A percentile compares a stretch with the other conserved stretches of the same genome.
Conservation (phyloP, 306 rosid species). For the Leucaena leucocephala region DNA sequence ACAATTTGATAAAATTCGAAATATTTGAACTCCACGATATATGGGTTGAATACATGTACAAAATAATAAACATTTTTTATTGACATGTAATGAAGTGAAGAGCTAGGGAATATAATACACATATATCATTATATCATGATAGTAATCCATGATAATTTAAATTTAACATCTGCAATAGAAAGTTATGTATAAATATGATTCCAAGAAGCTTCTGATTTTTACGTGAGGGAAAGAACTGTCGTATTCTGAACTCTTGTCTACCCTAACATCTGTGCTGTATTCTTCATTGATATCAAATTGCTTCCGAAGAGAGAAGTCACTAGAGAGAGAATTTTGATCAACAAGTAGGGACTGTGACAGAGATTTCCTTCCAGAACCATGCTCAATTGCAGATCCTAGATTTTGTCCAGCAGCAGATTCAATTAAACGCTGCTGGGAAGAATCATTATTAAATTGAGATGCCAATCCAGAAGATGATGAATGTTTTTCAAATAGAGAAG, state of each 20-base stretch:
- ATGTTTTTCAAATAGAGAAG: constrained; percentile 53
- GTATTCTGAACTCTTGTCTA: constrained; percentile 60
- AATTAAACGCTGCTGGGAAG: constrained; percentile 61
- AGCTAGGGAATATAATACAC: too few species aligned
- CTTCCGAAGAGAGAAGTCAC: constrained; percentile 70
- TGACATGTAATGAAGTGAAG: not conserved
- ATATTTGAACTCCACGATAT: not conserved
- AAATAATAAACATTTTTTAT: constrained; percentile 3
- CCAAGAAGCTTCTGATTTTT: constrained; percentile 21
- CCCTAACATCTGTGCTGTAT: constrained; percentile 54
- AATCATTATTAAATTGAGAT: constrained; percentile 56
- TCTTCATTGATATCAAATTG: constrained; percentile 77
- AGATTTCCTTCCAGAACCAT: constrained; percentile 92
- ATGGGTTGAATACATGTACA: not conserved
- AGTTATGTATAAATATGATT: not conserved
- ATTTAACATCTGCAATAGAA: too few species aligned
- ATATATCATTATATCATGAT: too few species aligned
- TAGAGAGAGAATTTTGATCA: constrained; percentile 58
- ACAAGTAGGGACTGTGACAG: constrained; percentile 68
- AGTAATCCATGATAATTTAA: too few species aligned
- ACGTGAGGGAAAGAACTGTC: constrained; percentile 67
- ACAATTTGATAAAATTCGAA: not conserved
- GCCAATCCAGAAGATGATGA: constrained; percentile 59
- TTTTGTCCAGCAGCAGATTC: constrained; percentile 73
- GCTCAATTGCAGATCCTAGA: constrained; percentile 77